Evolutionary conservation across 1,284 basidiomycete species (phyloP).

Genomic region (Sporisorium scitamineum): DNA sequence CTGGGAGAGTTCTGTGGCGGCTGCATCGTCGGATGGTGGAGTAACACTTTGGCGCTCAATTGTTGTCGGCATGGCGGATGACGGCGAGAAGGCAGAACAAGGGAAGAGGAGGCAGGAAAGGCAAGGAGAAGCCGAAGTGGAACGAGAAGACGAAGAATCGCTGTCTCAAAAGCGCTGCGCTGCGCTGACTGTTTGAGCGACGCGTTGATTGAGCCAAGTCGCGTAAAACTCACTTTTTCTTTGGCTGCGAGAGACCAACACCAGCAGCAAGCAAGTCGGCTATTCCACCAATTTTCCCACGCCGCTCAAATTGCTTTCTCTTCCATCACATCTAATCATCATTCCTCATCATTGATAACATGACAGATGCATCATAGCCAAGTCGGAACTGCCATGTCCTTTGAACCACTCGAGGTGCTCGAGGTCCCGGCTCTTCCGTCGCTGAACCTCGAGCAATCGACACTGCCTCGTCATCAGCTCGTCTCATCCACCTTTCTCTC

Average conservation of each 20-base stretch:
- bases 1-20: slow-evolving; percentile 35
- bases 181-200: slow-evolving; percentile 9
- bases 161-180: neutral
- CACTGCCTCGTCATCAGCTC: slow-evolving; percentile 13
- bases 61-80: slow-evolving; percentile 22
- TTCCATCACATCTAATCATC: slow-evolving; percentile 3
- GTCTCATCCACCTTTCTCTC: slow-evolving; percentile 40
- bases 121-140: neutral
- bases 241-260: slow-evolving; percentile 30
- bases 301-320: neutral
- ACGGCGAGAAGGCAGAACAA: neutral
- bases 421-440: slow-evolving; percentile 26
- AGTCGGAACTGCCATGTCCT: slow-evolving; percentile 24
- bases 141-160: slow-evolving; percentile 9
- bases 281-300: slow-evolving; percentile 8
- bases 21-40: neutral
- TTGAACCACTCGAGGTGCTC: slow-evolving; percentile 26
- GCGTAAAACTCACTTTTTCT: slow-evolving; percentile 24
- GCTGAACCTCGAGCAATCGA: slow-evolving; percentile 18
- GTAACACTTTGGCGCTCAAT: slow-evolving; percentile 20
- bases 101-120: neutral
- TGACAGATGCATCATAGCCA: neutral
- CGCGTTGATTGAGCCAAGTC: slow-evolving; percentile 34
- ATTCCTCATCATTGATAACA: neutral
- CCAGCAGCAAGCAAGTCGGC: slow-evolving; percentile 15